Base-by-base conservation (phyloP, 768 basidiomycete species). In the Chalciporus pseudorubinellus region DNA sequence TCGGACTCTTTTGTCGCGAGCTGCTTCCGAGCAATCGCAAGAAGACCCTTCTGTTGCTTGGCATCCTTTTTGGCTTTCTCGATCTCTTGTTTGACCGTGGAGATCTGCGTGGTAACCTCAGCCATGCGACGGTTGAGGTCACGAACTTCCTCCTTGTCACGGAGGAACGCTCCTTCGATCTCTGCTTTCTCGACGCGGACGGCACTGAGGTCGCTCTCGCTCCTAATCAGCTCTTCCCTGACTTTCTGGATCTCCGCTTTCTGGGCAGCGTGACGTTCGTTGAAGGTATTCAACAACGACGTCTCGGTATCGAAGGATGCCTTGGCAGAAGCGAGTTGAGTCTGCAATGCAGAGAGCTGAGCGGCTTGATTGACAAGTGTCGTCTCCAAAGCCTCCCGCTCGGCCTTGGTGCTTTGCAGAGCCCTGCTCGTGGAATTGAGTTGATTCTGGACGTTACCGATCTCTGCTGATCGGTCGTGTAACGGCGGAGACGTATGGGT, bases 1-100 rank as follows among this genome's bases (percentile, higher is more conserved):
- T 91, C 89, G 0, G 78, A 74, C 67, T 98, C 95, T 55, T 91
- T 87, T 5, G 88, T 82, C 21, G 80, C 80, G 22, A 98, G 74
- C 72, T 98, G 97, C 69, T 99, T 98, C 74, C 87, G 87, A 6
- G 92, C 90, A 65, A 98, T 95, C 5, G 94, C 94, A 20, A 95
- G 77, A 56, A 95, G 77, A 10, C 97, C 97, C 67, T 92, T 98
- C 74, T 98, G 95, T 64, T 97, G 92, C 67, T 95, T 88, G 2
- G 90, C 92, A 46, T 98, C 95, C 71, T 91, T 98, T 75, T 85
- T 94, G 36, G 80, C 68, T 72, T 89, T 94, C 69, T 98, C 97
- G 19, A 93, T 73, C 54, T 90, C 85, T 11, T 71, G 74, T 67
- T 89, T 94, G 46, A 86, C 66, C 11, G 72, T 63, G 41, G 88